Evolutionary conservation across 495 filamentous ascomycete genomes (phyloP).

Genomic region (Daldinia childiae): DNA sequence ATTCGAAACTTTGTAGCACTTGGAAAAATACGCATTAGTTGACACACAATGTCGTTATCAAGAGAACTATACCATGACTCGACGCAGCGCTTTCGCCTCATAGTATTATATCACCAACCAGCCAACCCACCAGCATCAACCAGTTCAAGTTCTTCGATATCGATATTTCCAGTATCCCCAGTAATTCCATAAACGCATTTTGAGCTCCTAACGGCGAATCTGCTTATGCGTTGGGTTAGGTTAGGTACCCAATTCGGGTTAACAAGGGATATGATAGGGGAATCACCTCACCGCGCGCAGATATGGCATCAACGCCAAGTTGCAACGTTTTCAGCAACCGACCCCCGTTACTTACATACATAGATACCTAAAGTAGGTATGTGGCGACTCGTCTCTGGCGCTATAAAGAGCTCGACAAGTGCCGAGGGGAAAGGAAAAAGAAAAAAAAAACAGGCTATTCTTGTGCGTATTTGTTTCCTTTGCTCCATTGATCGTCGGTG

Average conservation of each 20-base stretch:
- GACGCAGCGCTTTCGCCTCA: neutral
- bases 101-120: neutral
- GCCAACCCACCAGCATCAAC: neutral
- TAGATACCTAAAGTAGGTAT: too few relatives aligned
- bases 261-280: constrained; percentile 1
- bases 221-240: too few relatives aligned
- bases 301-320: constrained; percentile 37
- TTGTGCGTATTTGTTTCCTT: neutral
- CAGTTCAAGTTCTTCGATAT: neutral
- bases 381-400: neutral
- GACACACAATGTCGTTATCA: too few relatives aligned
- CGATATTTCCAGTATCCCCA: neutral
- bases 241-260: neutral
- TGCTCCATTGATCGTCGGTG: constrained; percentile 5
- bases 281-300: constrained; percentile 32
- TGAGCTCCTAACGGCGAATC: neutral
- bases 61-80: neutral
- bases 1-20: too few relatives aligned
- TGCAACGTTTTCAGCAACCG: constrained; percentile 14
- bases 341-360: neutral
- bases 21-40: too few relatives aligned
- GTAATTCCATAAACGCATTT: neutral
- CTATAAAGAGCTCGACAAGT: neutral
- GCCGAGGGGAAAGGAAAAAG: too few relatives aligned
- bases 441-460: constrained; percentile 19